phyloP scores from a whole-genome alignment of 177 flowering plant genomes.

The Vitis hybrid region DNA sequence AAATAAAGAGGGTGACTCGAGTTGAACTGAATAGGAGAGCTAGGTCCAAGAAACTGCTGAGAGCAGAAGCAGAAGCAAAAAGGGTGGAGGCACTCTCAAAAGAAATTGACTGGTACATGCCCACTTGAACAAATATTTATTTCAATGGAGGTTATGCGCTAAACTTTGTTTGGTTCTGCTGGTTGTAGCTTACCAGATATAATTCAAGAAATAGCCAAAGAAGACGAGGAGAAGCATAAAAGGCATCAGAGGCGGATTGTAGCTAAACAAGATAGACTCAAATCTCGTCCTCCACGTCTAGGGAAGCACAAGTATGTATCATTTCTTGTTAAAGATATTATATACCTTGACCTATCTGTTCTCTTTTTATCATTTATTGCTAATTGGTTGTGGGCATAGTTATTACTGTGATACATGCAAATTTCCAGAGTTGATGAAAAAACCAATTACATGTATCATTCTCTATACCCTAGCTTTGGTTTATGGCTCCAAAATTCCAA shows the following conservation, averaged over 20 bases:
- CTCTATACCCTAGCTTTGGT: too few species aligned
- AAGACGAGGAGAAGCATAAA: conserved; percentile 79
- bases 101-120: conserved; percentile 77
- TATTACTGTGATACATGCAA: too few species aligned
- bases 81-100: conserved; percentile 49
- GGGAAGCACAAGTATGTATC: conserved; percentile 82
- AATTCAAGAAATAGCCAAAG: conserved; percentile 78
- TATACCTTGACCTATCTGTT: too few species aligned
- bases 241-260: conserved; percentile 60
- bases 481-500: too few species aligned
- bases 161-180: conserved; percentile 9
- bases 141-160: not conserved
- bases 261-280: conserved; percentile 78
- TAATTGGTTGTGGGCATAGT: too few species aligned
- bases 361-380: too few species aligned
- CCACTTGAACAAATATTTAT: not conserved
- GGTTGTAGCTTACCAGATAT: conserved; percentile 70
- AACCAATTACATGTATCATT: too few species aligned
- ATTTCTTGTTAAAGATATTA: not conserved
- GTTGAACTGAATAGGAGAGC: conserved; percentile 78
- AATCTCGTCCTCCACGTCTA: conserved; percentile 79
- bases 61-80: conserved; percentile 59
- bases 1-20: conserved; percentile 64
- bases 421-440: too few species aligned
- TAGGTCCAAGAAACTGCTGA: conserved; percentile 66